A percentile compares a stretch with the other conserved stretches of the same genome.
phyloP scores from a whole-genome alignment of 2,329 filamentous ascomycete genomes.

The Monilinia vaccinii-corymbosi region DNA sequence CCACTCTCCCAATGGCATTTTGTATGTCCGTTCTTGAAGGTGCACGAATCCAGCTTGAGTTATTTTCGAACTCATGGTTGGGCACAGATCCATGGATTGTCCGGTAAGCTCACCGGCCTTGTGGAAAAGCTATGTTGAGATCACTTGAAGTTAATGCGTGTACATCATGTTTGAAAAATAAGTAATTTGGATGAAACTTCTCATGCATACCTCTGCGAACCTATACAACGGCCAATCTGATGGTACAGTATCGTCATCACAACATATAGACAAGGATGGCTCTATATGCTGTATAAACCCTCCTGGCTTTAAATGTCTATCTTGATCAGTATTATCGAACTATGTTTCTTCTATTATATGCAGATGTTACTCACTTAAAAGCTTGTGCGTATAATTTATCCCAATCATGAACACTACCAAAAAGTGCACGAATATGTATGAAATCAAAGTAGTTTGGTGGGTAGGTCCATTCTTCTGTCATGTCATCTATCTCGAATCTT shows the following conservation, averaged over 20 bases:
- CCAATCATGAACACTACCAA: slow-evolving; percentile 50
- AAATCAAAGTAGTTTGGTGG: slow-evolving; percentile 45
- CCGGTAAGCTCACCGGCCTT: slow-evolving; percentile 32
- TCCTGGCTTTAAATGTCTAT: slow-evolving; percentile 31
- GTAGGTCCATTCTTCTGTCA: slow-evolving; percentile 36
- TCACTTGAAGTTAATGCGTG: not conserved
- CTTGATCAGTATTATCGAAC: not conserved
- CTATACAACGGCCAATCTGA: slow-evolving; percentile 31
- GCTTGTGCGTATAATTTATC: slow-evolving; percentile 42
- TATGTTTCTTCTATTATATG: not conserved
- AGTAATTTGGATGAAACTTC: not conserved
- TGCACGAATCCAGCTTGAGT: slow-evolving; percentile 27
- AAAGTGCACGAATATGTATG: slow-evolving; percentile 49
- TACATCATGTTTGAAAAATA: not conserved
- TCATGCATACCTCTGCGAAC: slow-evolving; percentile 31
- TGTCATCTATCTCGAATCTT: slow-evolving; percentile 57
- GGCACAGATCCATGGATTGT: slow-evolving; percentile 30
- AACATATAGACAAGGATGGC: slow-evolving; percentile 24
- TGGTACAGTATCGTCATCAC: slow-evolving; percentile 39
- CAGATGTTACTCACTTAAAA: slow-evolving; percentile 32
- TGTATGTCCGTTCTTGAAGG: slow-evolving; percentile 23
- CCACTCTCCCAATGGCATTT: slow-evolving; percentile 30
- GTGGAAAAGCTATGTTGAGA: slow-evolving; percentile 30
- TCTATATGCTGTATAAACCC: slow-evolving; percentile 31
- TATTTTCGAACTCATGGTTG: slow-evolving; percentile 20